phyloP scores from a whole-genome alignment of 495 filamentous ascomycete species.

The Penicillium pulvis region DNA sequence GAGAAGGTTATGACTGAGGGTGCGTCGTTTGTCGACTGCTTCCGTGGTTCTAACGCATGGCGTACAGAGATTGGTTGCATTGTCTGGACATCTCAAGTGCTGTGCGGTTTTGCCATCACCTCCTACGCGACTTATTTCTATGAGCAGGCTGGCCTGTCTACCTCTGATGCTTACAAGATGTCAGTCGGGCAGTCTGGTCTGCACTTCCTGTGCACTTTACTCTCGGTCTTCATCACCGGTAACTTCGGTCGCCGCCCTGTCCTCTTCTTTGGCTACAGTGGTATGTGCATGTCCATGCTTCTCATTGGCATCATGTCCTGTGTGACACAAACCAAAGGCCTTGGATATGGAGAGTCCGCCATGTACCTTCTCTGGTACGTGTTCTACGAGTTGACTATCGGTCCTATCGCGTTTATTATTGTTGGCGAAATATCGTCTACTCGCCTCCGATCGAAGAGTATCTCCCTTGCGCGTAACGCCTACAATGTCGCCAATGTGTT shows the following conservation, averaged over 20 bases:
- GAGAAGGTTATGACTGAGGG: slow-evolving; percentile 60
- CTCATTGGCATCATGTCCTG: slow-evolving; percentile 69
- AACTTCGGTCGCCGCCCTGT: slow-evolving; percentile 66
- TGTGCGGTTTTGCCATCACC: slow-evolving; percentile 70
- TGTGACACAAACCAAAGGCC: slow-evolving; percentile 54
- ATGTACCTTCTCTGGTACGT: slow-evolving; percentile 69
- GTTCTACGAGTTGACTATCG: slow-evolving; percentile 69
- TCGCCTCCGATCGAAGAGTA: slow-evolving; percentile 67
- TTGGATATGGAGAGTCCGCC: slow-evolving; percentile 40
- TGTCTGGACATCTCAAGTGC: slow-evolving; percentile 71
- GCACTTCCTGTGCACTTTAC: slow-evolving; percentile 57
- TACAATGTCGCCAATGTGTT: slow-evolving; percentile 68
- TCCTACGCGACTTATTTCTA: slow-evolving; percentile 77
- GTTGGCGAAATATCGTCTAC: slow-evolving; percentile 69
- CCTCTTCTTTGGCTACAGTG: slow-evolving; percentile 59
- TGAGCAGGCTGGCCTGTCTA: slow-evolving; percentile 63
- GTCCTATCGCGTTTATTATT: slow-evolving; percentile 71
- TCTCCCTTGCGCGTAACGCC: slow-evolving; percentile 62
- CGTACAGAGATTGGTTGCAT: slow-evolving; percentile 75
- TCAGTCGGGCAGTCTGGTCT: slow-evolving; percentile 57
- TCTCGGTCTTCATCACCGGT: slow-evolving; percentile 54
- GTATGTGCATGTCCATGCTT: slow-evolving; percentile 55
- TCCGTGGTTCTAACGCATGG: slow-evolving; percentile 66
- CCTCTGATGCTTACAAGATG: slow-evolving; percentile 54
- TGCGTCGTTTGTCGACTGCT: slow-evolving; percentile 68